Evolutionary conservation across 208 protist genomes (phyloP).

Genomic region (Leishmania braziliensis): DNA sequence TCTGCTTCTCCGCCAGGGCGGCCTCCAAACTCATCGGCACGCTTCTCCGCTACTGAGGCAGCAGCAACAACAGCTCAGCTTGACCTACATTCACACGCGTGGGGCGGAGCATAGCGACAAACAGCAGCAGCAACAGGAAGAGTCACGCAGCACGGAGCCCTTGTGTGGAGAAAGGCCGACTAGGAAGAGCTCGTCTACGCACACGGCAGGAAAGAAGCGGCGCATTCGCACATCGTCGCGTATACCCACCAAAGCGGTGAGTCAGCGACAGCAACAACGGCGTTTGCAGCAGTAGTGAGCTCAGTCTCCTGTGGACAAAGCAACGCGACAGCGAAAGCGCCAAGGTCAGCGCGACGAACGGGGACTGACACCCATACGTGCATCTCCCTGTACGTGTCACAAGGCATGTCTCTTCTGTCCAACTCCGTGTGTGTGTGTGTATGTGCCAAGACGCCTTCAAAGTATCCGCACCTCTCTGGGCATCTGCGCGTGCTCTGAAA

Average conservation of each 20-base stretch:
- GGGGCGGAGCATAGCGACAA: not conserved
- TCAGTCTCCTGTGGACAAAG: not conserved
- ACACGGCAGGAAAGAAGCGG: not conserved
- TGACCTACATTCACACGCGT: not conserved
- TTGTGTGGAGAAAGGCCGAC: not conserved
- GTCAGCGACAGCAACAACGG: not conserved
- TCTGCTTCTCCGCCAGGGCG: not conserved
- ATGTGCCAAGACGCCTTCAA: too few relatives aligned
- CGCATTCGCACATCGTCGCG: conserved; percentile 6
- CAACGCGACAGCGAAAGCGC: not conserved
- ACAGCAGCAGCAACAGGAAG: conserved; percentile 4
- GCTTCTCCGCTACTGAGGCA: not conserved
- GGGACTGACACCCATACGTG: not conserved
- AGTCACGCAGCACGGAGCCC: not conserved
- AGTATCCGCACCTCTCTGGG: too few relatives aligned
- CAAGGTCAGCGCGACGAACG: not conserved
- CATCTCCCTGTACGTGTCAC: not conserved
- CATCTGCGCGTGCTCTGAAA: too few relatives aligned
- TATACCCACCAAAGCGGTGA: not conserved
- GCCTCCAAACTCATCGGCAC: not conserved
- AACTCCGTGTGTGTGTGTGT: not conserved
- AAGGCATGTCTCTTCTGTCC: not conserved
- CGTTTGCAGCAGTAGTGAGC: not conserved
- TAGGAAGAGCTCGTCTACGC: not conserved
- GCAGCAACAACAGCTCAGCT: not conserved